Conservation (phyloP, 2,329 filamentous ascomycete species). For the Trichoderma hamatum region DNA sequence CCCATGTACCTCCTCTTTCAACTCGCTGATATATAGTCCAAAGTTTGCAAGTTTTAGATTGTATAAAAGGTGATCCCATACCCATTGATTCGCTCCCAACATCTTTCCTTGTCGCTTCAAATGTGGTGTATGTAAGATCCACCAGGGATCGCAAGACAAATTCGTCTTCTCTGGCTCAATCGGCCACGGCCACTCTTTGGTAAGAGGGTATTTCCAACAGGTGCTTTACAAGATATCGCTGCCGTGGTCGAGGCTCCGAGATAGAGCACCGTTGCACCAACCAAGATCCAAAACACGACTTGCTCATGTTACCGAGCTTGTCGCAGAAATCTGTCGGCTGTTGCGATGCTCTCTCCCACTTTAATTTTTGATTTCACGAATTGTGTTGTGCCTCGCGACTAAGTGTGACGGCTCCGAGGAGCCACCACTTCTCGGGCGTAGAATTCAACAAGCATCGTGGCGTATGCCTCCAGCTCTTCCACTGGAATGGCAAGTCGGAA, state of each 20-base stretch:
- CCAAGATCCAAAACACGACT: not conserved
- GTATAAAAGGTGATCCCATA: not conserved
- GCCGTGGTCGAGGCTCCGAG: not conserved
- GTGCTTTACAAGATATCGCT: not conserved
- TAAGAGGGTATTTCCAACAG: not conserved
- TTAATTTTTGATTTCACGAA: not conserved
- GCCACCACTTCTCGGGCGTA: conserved; percentile 85
- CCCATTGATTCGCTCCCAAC: not conserved
- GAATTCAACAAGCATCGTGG: conserved; percentile 97
- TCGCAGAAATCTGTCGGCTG: not conserved
- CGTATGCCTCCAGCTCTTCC: conserved; percentile 95
- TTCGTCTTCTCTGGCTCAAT: not conserved
- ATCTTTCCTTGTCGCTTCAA: not conserved
- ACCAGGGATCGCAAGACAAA: not conserved
- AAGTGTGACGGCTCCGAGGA: conserved; percentile 8
- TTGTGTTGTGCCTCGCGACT: not conserved
- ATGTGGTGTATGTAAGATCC: not conserved
- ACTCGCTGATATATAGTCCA: conserved; percentile 5
- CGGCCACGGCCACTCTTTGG: not conserved
- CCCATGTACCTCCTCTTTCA: not conserved
- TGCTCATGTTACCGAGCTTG: conserved; percentile 12
- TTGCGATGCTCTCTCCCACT: not conserved
- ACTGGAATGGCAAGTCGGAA: conserved; percentile 91
- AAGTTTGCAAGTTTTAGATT: not conserved
- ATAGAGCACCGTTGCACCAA: not conserved